Evolutionary conservation across 768 basidiomycete genomes (phyloP), one percentile per base, ranked within the genome.

Genomic region (Megacollybia marginata): DNA sequence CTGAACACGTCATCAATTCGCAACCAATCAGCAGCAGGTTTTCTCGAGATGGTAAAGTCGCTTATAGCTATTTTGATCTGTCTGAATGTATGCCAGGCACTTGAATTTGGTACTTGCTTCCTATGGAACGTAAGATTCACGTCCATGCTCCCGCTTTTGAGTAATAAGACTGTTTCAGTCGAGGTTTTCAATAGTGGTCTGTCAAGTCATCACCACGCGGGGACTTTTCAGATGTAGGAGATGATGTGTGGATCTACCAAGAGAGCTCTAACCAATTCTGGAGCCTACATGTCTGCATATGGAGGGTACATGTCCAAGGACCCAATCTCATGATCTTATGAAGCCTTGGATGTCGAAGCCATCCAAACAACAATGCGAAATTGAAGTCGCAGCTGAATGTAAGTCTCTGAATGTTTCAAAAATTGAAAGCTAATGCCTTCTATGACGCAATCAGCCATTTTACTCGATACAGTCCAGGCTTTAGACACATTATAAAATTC

Each of bases 1-100:
- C 69, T 0, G 62, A 71, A 15, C 73, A 74, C 47, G 52, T 74
- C 32, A 70, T 74, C 33, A 63, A 61, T 13, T 65, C 63, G 4
- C 66, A 71, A 10, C 62, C 69, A 0, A 70, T 74, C 72, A 6
- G 69, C 69, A 2, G 62, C 71, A 9, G 72, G 72, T 19, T 74
- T 52, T 44, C 44, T 67, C 3, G 58, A 61, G 48, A 66, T 67
- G 66, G 68, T 66, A 51, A 2, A 28, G 23, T 28, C 23, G 23
- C 23, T 28, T 28, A 57, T n/a, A 35, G 4, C 18, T 3, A 40
- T 40, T 51, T 32, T 8, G 15, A 40, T 2, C 46, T 48, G 34
- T 18, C 31, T 34, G 2, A 20, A 15, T n/a, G 43, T 13, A 34
- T 40, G 35, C 9, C 8, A 52, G 52, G 52, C 18, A 12, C 11